These are phyloP conservation scores for Lactarius trivialis DNA, from an alignment of 768 basidiomycete genomes.

Conservation along the genomic window DNA sequence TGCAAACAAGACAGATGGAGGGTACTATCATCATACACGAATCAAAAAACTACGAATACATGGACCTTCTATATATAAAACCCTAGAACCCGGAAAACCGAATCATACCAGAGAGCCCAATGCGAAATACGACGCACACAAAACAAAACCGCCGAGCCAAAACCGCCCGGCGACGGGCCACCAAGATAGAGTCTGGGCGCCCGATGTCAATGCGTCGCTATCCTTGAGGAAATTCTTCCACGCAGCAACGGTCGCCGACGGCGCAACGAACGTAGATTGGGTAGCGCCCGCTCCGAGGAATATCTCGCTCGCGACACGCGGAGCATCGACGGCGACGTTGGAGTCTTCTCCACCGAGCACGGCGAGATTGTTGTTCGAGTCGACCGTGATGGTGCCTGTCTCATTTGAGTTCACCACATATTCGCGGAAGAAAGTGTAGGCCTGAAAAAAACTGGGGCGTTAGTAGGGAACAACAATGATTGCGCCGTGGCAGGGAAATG, in stretches of 20 bases:
- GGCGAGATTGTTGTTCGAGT: slow-evolving; percentile 24
- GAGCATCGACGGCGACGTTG: slow-evolving; percentile 37
- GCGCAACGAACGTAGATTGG: slow-evolving; percentile 26
- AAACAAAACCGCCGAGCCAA: not conserved
- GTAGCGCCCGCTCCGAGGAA: slow-evolving; percentile 40
- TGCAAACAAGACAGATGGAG: not conserved
- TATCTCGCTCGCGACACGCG: slow-evolving; percentile 53
- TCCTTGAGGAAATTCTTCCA: slow-evolving; percentile 29
- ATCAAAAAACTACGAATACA: not conserved
- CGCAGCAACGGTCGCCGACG: slow-evolving; percentile 30
- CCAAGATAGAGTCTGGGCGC: not conserved
- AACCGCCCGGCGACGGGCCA: not conserved
- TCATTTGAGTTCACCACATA: slow-evolving; percentile 59
- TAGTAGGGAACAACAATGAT: slow-evolving; percentile 19
- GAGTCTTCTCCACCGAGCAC: slow-evolving; percentile 49
- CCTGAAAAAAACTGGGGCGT: slow-evolving; percentile 33
- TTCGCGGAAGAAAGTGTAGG: slow-evolving; percentile 53
- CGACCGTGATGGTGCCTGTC: slow-evolving; percentile 47
- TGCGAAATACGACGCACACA: not conserved
- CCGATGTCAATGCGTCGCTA: not conserved
- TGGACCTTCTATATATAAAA: not conserved
- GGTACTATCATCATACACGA: not conserved
- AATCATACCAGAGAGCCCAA: not conserved
- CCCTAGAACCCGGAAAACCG: not conserved
- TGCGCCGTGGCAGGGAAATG: slow-evolving; percentile 29